Evolutionary conservation across 2,329 filamentous ascomycete genomes (phyloP).

Genomic region (Lithohypha guttulata): DNA sequence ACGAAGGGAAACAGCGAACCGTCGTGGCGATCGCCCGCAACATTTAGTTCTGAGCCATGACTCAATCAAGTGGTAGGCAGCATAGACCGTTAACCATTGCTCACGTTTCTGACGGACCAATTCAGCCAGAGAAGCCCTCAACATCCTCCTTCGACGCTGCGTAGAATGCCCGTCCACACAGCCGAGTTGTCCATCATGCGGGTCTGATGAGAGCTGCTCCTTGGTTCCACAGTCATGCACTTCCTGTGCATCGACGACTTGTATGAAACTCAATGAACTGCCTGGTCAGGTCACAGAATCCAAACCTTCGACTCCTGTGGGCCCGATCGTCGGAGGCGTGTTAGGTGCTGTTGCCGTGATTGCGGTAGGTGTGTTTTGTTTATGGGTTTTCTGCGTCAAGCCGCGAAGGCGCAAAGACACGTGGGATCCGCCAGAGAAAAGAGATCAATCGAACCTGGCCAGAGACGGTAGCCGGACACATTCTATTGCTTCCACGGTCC

Average conservation of each 20-base stretch:
- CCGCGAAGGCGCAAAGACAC: slow-evolving; percentile 50
- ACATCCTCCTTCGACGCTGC: slow-evolving; percentile 47
- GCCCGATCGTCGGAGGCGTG: slow-evolving; percentile 85
- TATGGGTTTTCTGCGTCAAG: slow-evolving; percentile 81
- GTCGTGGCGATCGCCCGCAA: no score
- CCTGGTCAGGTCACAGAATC: slow-evolving; percentile 25
- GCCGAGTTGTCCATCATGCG: slow-evolving; percentile 52
- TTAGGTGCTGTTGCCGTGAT: slow-evolving; percentile 71
- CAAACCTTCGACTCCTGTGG: slow-evolving; percentile 36
- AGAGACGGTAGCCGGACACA: slow-evolving; percentile 50
- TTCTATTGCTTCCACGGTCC: slow-evolving; percentile 88
- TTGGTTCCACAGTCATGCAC: slow-evolving; percentile 50
- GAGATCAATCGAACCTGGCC: slow-evolving; percentile 46
- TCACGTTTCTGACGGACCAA: no score
- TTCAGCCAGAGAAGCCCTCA: slow-evolving; percentile 12
- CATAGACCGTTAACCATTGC: no score
- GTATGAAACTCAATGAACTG: slow-evolving; percentile 36
- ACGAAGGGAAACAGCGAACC: no score
- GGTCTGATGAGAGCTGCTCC: slow-evolving; percentile 45
- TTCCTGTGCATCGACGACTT: slow-evolving; percentile 48
- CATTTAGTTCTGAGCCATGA: no score
- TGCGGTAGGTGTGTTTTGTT: slow-evolving; percentile 61
- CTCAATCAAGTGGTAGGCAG: no score
- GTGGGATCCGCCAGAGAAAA: slow-evolving; percentile 45
- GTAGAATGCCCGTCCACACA: slow-evolving; percentile 42